Conservation (phyloP, 495 filamentous ascomycete genomes). For the Chaetomium fimeti region DNA sequence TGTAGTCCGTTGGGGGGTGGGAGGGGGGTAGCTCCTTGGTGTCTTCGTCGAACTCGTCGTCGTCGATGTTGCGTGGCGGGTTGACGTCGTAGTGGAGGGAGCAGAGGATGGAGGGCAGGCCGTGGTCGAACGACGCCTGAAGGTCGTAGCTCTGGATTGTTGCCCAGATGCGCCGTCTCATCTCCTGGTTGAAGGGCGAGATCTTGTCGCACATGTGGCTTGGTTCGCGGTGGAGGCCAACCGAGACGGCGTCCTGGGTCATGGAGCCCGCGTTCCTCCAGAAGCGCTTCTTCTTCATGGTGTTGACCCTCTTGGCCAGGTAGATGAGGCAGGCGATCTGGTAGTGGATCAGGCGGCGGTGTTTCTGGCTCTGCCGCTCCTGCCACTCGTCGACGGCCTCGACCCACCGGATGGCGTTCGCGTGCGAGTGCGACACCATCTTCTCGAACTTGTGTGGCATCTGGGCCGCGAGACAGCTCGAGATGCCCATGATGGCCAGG, state of each 20-base stretch:
- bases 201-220: constrained; percentile 37
- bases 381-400: constrained; percentile 41
- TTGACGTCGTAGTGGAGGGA: constrained; percentile 41
- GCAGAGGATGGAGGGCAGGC: constrained; percentile 51
- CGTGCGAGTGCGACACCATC: constrained; percentile 38
- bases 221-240: constrained; percentile 58
- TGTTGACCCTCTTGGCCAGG: constrained; percentile 47
- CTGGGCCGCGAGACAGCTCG: constrained; percentile 39
- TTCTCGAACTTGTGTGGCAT: constrained; percentile 38
- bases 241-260: constrained; percentile 55
- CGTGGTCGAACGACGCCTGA: constrained; percentile 59
- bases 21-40: constrained; percentile 40
- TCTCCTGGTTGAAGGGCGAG: constrained; percentile 59
- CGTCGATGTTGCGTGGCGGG: constrained; percentile 45
- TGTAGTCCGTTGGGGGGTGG: constrained; percentile 38
- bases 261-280: constrained; percentile 58
- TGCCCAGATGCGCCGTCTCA: constrained; percentile 64
- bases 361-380: constrained; percentile 42
- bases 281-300: constrained; percentile 50
- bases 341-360: constrained; percentile 46
- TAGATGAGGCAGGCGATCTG: constrained; percentile 48
- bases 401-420: constrained; percentile 42
- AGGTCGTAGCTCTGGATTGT: constrained; percentile 61
- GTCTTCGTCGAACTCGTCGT: constrained; percentile 46
- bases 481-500: constrained; percentile 43